These are phyloP conservation scores for Prunus fruticosa DNA, from an alignment of 306 rosid species.

Conservation along the genomic window DNA sequence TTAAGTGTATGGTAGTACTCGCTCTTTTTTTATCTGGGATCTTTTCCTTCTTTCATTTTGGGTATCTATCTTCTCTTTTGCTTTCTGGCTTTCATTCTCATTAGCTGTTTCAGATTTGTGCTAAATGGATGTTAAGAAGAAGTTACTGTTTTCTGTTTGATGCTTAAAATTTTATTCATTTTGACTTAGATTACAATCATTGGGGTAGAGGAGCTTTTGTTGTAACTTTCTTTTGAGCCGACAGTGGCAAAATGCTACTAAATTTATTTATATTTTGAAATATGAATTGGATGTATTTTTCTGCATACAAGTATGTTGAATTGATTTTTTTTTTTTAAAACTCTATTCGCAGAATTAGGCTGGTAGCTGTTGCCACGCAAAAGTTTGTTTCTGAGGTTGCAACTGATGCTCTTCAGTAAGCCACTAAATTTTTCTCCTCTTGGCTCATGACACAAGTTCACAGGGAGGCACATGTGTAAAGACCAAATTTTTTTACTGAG, in stretches of 20 bases:
- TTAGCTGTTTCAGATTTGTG: neutral
- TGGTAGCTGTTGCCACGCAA: conserved; percentile 86
- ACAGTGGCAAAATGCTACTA: conserved; percentile 7
- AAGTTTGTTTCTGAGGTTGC: conserved; percentile 90
- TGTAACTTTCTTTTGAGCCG: conserved; percentile 14
- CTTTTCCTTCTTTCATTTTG: neutral
- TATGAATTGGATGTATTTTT: neutral
- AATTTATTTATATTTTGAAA: neutral
- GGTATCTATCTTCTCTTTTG: neutral
- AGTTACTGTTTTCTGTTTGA: neutral
- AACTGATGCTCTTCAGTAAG: conserved; percentile 70
- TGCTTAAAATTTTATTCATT: neutral
- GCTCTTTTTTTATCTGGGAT: neutral
- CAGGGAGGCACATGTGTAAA: neutral
- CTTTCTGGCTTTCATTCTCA: neutral
- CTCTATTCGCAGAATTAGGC: conserved; percentile 53
- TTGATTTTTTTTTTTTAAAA: neutral
- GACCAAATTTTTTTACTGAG: neutral
- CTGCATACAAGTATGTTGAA: neutral
- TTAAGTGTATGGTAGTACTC: too few relatives aligned
- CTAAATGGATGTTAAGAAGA: neutral
- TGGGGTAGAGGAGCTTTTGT: neutral
- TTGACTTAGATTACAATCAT: neutral
- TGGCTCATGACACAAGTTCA: neutral
- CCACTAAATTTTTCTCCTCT: conserved; percentile 1